These are phyloP conservation scores for Tubosaeta brunneosetosa DNA, from an alignment of 768 basidiomycete genomes.

Conservation along the genomic window DNA sequence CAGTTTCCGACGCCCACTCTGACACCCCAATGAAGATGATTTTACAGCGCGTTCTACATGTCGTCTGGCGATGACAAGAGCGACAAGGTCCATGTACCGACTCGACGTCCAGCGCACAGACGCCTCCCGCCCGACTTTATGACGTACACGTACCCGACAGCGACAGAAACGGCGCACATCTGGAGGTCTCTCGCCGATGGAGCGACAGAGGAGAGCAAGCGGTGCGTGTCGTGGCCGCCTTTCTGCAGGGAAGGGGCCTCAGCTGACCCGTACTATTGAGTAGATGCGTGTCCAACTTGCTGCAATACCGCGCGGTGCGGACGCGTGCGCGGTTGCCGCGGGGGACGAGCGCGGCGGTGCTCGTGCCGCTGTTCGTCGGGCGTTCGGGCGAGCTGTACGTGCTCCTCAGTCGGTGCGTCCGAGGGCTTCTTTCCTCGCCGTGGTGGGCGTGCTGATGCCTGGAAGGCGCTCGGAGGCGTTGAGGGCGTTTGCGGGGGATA, in stretches of 20 bases:
- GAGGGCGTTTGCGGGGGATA: constrained; percentile 80
- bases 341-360: constrained; percentile 64
- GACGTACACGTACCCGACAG: constrained; percentile 16
- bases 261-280: not conserved
- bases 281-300: constrained; percentile 26
- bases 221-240: not conserved
- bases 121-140: constrained; percentile 9
- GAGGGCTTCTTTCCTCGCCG: too few species aligned
- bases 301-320: constrained; percentile 22
- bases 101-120: not conserved
- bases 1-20: not conserved
- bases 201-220: constrained; percentile 20
- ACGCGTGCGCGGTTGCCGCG: constrained; percentile 45
- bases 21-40: not conserved
- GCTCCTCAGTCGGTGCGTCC: constrained; percentile 70
- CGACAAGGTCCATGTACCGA: not conserved
- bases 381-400: constrained; percentile 82
- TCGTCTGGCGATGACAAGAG: not conserved
- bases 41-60: not conserved
- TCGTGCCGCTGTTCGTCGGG: constrained; percentile 83
- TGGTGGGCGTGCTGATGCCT: not conserved
- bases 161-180: not conserved
- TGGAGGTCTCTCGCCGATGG: constrained; percentile 8
- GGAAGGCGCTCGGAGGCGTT: constrained; percentile 68
- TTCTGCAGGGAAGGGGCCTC: not conserved